Evolutionary conservation across 1,284 basidiomycete genomes (phyloP).

Genomic region (Ceratorhiza oryzae-sativae): DNA sequence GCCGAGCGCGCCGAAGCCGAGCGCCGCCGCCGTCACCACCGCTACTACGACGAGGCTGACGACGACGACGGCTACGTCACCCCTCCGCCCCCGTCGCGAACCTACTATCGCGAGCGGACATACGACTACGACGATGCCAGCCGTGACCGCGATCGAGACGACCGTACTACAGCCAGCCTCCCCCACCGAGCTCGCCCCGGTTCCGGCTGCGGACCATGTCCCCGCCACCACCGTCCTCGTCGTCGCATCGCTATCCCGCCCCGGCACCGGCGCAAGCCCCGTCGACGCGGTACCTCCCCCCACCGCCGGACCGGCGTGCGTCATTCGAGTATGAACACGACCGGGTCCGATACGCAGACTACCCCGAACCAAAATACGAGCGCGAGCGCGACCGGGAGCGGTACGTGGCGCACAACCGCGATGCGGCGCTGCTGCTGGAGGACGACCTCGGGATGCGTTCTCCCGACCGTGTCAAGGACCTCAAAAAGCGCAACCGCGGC

Average conservation of each 20-base stretch:
- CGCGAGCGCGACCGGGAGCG: conserved; percentile 13
- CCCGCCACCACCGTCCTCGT: background rate
- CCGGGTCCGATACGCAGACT: background rate
- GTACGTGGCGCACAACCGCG: conserved; percentile 31
- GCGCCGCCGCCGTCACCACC: conserved; percentile 7
- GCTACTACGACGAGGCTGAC: conserved; percentile 16
- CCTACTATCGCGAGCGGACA: conserved; percentile 7
- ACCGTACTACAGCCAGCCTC: background rate
- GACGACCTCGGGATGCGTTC: conserved; percentile 37
- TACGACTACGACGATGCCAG: conserved; percentile 10
- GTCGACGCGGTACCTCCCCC: conserved; percentile 1
- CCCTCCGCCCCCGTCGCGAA: background rate
- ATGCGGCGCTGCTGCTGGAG: conserved; percentile 32
- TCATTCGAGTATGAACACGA: conserved; percentile 11
- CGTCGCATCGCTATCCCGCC: background rate
- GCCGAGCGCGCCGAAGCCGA: conserved; percentile 34
- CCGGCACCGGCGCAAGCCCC: background rate
- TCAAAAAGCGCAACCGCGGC: conserved; percentile 29
- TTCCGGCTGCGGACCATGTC: conserved; percentile 34
- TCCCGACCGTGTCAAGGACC: conserved; percentile 28
- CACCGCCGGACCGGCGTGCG: conserved; percentile 13
- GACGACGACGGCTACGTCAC: conserved; percentile 15
- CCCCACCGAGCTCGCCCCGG: conserved; percentile 6
- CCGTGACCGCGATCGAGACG: background rate
- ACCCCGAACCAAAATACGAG: background rate